A percentile compares a stretch with the other conserved stretches of the same genome.
These are phyloP conservation scores for Periconia sp. DNA, from an alignment of 2,329 filamentous ascomycete species.

Conservation along the genomic window DNA sequence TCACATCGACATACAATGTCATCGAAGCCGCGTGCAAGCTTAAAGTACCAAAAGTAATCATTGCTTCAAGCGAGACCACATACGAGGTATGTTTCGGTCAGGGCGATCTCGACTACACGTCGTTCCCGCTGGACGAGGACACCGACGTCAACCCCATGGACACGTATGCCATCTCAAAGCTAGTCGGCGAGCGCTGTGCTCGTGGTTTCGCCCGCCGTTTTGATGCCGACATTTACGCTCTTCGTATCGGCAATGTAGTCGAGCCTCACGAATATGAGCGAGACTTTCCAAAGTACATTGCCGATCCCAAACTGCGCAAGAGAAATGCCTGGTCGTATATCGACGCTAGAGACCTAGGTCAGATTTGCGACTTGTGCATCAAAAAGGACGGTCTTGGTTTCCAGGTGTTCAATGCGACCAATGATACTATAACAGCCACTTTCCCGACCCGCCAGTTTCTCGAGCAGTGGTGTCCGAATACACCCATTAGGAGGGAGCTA, in stretches of 20 bases:
- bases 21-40: constrained; percentile 65
- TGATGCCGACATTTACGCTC: constrained; percentile 59
- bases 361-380: constrained; percentile 60
- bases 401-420: constrained; percentile 66
- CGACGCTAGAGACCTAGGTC: constrained; percentile 62
- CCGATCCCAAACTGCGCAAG: constrained; percentile 54
- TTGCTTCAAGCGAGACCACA: constrained; percentile 61
- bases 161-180: constrained; percentile 62
- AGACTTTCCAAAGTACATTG: constrained; percentile 56
- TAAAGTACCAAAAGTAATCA: constrained; percentile 63
- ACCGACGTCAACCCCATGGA: constrained; percentile 64
- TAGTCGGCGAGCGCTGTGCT: constrained; percentile 60
- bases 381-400: constrained; percentile 60
- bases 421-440: constrained; percentile 61
- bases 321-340: constrained; percentile 66
- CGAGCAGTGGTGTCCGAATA: constrained; percentile 51
- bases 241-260: constrained; percentile 64
- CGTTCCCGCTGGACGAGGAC: constrained; percentile 62
- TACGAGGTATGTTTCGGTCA: constrained; percentile 66
- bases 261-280: constrained; percentile 62
- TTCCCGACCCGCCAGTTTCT: constrained; percentile 57
- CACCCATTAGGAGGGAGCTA: constrained; percentile 58
- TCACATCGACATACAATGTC: constrained; percentile 61
- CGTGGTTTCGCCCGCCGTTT: constrained; percentile 60
- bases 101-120: constrained; percentile 58